These are phyloP conservation scores for Blastocrithidia nonstop DNA, from an alignment of 208 protist species.

Conservation along the genomic window DNA sequence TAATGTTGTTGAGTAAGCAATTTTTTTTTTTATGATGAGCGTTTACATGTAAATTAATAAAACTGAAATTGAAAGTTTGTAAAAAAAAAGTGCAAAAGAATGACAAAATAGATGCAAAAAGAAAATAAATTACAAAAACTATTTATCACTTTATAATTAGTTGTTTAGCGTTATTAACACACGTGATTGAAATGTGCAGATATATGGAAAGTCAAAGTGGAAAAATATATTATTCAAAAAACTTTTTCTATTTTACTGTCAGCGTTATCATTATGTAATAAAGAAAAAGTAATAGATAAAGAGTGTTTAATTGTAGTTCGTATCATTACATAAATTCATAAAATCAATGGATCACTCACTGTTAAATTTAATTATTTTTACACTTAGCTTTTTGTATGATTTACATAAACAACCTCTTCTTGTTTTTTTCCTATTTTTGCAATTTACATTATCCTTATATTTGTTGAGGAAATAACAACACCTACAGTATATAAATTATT, in stretches of 20 bases:
- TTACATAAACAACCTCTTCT: no score
- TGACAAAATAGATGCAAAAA: neutral
- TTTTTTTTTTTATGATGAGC: neutral
- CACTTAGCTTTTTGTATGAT: no score
- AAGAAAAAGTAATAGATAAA: no score
- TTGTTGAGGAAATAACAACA: constrained; percentile 5
- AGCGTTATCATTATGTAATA: no score
- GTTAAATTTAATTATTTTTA: no score
- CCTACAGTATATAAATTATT: neutral
- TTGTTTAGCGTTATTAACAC: neutral
- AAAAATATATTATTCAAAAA: neutral
- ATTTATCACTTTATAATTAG: neutral
- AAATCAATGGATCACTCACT: no score
- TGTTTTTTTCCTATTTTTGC: constrained; percentile 1
- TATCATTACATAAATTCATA: no score
- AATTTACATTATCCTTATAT: neutral
- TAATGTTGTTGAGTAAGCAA: no score
- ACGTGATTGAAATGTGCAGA: neutral
- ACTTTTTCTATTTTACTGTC: no score
- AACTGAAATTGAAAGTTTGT: neutral
- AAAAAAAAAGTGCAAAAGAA: neutral
- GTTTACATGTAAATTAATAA: neutral
- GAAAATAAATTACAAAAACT: neutral
- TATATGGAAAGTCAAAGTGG: constrained; percentile 1
- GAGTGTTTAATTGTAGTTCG: no score